phyloP scores from a whole-genome alignment of 768 basidiomycete species.

The Lanmaoa pseudosensibilis region DNA sequence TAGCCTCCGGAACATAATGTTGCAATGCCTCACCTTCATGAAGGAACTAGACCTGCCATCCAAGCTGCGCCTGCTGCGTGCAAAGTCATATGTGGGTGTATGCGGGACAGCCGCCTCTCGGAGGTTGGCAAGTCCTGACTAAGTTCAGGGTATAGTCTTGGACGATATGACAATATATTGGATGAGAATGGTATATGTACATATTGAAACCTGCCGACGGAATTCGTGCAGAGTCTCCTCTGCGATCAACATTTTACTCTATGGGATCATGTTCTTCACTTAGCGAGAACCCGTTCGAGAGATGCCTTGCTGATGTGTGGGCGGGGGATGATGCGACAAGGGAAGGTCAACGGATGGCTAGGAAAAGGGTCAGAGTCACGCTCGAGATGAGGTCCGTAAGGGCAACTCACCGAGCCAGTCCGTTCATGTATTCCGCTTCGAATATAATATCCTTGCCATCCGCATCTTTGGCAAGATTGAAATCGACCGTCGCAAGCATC shows the following conservation, averaged over 20 bases:
- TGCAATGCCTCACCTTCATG: too few species aligned
- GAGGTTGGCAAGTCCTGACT: too few species aligned
- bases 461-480: slow-evolving; percentile 11
- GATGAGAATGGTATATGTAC: neutral
- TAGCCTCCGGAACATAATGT: too few species aligned
- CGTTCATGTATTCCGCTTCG: slow-evolving; percentile 1
- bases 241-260: neutral
- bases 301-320: slow-evolving; percentile 2
- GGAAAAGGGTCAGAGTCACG: neutral
- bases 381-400: neutral
- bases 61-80: too few species aligned
- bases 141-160: too few species aligned
- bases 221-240: neutral
- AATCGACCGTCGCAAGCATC: slow-evolving; percentile 24
- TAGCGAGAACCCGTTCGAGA: slow-evolving; percentile 3
- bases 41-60: too few species aligned
- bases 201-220: neutral
- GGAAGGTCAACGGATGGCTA: slow-evolving; percentile 15
- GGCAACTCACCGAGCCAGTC: slow-evolving; percentile 10
- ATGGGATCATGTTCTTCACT: neutral
- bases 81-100: too few species aligned
- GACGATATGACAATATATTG: too few species aligned
- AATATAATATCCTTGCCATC: slow-evolving; percentile 7
- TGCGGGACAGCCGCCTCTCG: too few species aligned
- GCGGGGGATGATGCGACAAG: slow-evolving; percentile 15